Evolutionary conservation across 1,284 basidiomycete species (phyloP).

Genomic region (Malassezia furfur): DNA sequence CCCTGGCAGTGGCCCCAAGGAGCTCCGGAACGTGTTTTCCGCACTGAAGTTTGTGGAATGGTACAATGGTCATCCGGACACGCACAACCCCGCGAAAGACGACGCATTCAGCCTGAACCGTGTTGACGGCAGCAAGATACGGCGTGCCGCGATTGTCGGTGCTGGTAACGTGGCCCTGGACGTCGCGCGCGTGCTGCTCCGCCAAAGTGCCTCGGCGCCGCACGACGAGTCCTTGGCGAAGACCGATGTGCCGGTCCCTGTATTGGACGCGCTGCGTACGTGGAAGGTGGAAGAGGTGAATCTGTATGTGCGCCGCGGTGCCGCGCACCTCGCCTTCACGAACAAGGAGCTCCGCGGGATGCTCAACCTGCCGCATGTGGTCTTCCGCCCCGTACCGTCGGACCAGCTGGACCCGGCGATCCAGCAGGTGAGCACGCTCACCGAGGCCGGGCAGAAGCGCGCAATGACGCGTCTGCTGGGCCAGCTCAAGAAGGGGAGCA

Average conservation of each 20-base stretch:
- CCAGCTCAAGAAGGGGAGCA: constrained; percentile 62
- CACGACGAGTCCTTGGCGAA: constrained; percentile 56
- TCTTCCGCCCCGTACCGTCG: constrained; percentile 53
- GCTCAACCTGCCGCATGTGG: constrained; percentile 64
- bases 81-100: constrained; percentile 31
- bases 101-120: not conserved
- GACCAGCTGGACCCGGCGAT: constrained; percentile 47
- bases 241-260: constrained; percentile 71
- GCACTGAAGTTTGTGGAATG: constrained; percentile 85
- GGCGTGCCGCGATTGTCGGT: constrained; percentile 74
- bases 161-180: constrained; percentile 96
- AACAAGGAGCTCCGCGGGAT: constrained; percentile 90
- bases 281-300: constrained; percentile 67
- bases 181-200: constrained; percentile 77
- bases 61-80: constrained; percentile 82
- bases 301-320: constrained; percentile 76
- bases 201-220: constrained; percentile 30
- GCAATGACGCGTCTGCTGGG: constrained; percentile 54
- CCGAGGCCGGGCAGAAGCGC: constrained; percentile 32
- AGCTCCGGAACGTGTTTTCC: constrained; percentile 58
- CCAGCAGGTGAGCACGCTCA: constrained; percentile 22
- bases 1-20: constrained; percentile 51
- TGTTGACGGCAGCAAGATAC: constrained; percentile 27
- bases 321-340: constrained; percentile 80
- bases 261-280: constrained; percentile 61